Percentiles rank a stretch among this genome's conserved stretches.
phyloP scores from a whole-genome alignment of 192 early-diverging fungal species.

The Backusella macrospora region DNA sequence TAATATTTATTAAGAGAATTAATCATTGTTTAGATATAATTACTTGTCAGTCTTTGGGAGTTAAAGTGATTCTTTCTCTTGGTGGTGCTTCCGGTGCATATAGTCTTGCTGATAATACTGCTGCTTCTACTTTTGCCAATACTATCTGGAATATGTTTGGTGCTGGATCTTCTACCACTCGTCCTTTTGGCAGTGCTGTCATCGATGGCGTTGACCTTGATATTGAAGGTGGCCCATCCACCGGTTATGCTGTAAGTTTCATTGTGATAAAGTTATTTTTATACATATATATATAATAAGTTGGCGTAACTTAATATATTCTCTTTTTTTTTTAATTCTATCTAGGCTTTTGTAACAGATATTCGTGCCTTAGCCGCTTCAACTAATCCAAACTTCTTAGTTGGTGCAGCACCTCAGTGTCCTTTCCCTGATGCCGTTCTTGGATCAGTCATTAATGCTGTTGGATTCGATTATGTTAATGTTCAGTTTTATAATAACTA shows the following conservation, averaged over 20 bases:
- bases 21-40: slow-evolving; percentile 53
- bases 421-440: slow-evolving; percentile 74
- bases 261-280: not conserved
- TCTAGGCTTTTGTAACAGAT: slow-evolving; percentile 52
- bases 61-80: slow-evolving; percentile 72
- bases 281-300: not conserved
- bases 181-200: slow-evolving; percentile 72
- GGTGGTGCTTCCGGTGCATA: slow-evolving; percentile 71
- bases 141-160: slow-evolving; percentile 80
- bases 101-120: slow-evolving; percentile 56
- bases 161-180: slow-evolving; percentile 57
- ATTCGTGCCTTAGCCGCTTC: slow-evolving; percentile 54
- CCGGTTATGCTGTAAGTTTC: slow-evolving; percentile 50
- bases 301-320: not conserved
- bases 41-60: slow-evolving; percentile 73
- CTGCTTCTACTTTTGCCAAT: slow-evolving; percentile 63
- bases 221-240: slow-evolving; percentile 67
- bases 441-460: slow-evolving; percentile 56
- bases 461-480: slow-evolving; percentile 68
- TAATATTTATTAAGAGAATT: not conserved
- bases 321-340: not conserved
- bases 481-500: slow-evolving; percentile 88
- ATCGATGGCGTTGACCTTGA: slow-evolving; percentile 58
- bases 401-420: slow-evolving; percentile 76
- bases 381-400: slow-evolving; percentile 43